phyloP scores from a whole-genome alignment of 352 stramenopile genomes.

The Globisporangium megalacanthum region DNA sequence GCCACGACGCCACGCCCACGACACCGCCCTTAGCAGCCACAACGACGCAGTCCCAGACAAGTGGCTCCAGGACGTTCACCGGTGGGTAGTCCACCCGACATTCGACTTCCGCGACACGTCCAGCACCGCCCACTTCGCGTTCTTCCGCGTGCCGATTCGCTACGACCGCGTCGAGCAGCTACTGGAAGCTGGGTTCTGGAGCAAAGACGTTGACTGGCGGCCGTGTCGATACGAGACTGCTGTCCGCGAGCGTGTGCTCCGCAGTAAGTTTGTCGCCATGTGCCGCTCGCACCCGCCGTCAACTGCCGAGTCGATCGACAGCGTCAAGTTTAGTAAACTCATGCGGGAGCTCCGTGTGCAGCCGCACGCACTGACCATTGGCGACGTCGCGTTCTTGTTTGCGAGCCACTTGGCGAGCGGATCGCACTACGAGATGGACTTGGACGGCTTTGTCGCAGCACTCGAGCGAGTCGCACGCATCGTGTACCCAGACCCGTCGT shows the following conservation, averaged over 20 bases:
- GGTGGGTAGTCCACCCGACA: conserved; percentile 42
- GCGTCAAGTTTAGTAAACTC: conserved; percentile 77
- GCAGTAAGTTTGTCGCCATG: conserved; percentile 34
- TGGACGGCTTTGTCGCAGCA: conserved; percentile 40
- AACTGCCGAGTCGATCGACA: conserved; percentile 31
- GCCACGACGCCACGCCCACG: neutral
- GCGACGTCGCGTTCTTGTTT: conserved; percentile 63
- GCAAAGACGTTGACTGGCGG: conserved; percentile 46
- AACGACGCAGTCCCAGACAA: conserved; percentile 13
- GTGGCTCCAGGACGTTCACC: conserved; percentile 55
- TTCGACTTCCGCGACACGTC: conserved; percentile 25
- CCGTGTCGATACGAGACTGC: conserved; percentile 22
- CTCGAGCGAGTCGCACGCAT: conserved; percentile 30
- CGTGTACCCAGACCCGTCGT: conserved; percentile 17
- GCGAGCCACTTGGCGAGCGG: conserved; percentile 28
- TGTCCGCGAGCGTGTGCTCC: conserved; percentile 29
- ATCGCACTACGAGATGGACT: conserved; percentile 54
- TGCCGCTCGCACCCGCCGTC: conserved; percentile 45
- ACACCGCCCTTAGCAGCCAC: too few relatives aligned
- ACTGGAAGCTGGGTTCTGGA: conserved; percentile 56
- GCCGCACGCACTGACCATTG: conserved; percentile 40
- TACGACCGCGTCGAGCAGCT: conserved; percentile 21
- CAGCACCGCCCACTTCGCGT: conserved; percentile 1
- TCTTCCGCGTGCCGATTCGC: conserved; percentile 40
- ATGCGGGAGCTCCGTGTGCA: conserved; percentile 57